Conservation (phyloP, 352 stramenopile genomes). For the Phytopythium aichiense region DNA sequence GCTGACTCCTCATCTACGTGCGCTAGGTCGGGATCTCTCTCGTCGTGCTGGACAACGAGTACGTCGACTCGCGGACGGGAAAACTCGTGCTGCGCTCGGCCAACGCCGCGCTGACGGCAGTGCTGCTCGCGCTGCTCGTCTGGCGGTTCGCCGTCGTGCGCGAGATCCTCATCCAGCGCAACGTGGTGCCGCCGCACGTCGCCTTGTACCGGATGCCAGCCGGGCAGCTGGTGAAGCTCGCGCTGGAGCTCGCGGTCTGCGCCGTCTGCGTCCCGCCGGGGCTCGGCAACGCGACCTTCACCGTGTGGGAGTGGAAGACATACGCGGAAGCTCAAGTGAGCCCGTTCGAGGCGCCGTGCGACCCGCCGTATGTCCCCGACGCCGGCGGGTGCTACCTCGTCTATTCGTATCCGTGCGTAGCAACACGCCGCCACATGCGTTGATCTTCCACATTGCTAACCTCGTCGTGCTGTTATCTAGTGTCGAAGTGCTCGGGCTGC, state of each 20-base stretch:
- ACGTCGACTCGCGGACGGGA: constrained; percentile 21
- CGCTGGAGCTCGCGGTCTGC: constrained; percentile 47
- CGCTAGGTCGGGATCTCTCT: constrained; percentile 43
- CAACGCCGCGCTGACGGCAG: constrained; percentile 39
- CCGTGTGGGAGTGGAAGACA: constrained; percentile 68
- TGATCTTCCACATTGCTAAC: not conserved
- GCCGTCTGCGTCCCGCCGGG: constrained; percentile 46
- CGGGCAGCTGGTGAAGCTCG: constrained; percentile 29
- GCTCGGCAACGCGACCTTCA: constrained; percentile 36
- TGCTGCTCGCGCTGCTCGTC: constrained; percentile 46
- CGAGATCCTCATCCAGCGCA: constrained; percentile 58
- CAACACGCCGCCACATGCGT: no score
- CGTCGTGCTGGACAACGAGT: constrained; percentile 70
- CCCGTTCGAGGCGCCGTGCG: constrained; percentile 14
- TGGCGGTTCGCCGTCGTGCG: constrained; percentile 54
- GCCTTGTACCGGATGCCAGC: constrained; percentile 46
- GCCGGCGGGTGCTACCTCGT: constrained; percentile 53
- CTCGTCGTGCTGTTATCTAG: constrained; percentile 15
- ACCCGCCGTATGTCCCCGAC: constrained; percentile 26
- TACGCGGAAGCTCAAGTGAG: constrained; percentile 24
- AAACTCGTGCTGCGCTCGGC: constrained; percentile 37
- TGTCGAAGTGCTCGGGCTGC: constrained; percentile 60
- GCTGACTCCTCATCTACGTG: not conserved
- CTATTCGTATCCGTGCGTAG: constrained; percentile 61
- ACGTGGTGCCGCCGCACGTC: constrained; percentile 48